Percentiles rank a stretch among this genome's conserved stretches.
These are phyloP conservation scores for Arthrinium puccinioides DNA, from an alignment of 2,329 filamentous ascomycete species.

Conservation along the genomic window DNA sequence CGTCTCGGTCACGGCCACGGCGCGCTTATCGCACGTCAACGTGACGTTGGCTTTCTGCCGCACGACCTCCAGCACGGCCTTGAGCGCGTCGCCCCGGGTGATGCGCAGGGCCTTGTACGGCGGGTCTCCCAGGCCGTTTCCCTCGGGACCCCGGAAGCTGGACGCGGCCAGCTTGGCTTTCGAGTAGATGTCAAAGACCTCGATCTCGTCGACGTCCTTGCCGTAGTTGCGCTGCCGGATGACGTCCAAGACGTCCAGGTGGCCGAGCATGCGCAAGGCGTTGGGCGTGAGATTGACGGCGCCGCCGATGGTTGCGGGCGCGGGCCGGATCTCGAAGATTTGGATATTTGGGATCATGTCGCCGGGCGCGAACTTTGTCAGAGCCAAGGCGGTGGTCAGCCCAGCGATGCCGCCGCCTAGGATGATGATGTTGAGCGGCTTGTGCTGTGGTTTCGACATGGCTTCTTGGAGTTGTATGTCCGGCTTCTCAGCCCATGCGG, in stretches of 20 bases:
- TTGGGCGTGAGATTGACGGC: conserved; percentile 6
- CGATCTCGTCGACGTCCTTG: conserved; percentile 6
- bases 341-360: conserved; percentile 3
- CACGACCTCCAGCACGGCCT: conserved; percentile 6
- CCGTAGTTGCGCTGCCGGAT: conserved; percentile 2
- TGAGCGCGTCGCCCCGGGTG: conserved; percentile 5
- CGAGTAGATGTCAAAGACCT: conserved; percentile 5
- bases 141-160: conserved; percentile 3
- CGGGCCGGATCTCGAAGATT: conserved; percentile 5
- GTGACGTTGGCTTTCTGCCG: background rate
- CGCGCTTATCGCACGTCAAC: conserved; percentile 4
- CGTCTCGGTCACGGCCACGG: conserved; percentile 3
- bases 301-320: conserved; percentile 5
- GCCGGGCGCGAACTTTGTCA: conserved; percentile 6
- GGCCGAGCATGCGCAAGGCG: conserved; percentile 5
- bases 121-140: conserved; percentile 4
- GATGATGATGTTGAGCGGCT: conserved; percentile 4
- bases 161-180: conserved; percentile 7
- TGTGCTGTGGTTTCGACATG: too few relatives aligned
- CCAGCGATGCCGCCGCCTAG: conserved; percentile 7
- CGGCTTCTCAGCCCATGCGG: too few relatives aligned
- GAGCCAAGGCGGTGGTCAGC: conserved; percentile 4
- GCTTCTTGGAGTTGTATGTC: too few relatives aligned
- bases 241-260: conserved; percentile 3
- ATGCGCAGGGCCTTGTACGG: conserved; percentile 7